Conservation (phyloP, 2,329 filamentous ascomycete genomes). For the Fusarium tuaranense region DNA sequence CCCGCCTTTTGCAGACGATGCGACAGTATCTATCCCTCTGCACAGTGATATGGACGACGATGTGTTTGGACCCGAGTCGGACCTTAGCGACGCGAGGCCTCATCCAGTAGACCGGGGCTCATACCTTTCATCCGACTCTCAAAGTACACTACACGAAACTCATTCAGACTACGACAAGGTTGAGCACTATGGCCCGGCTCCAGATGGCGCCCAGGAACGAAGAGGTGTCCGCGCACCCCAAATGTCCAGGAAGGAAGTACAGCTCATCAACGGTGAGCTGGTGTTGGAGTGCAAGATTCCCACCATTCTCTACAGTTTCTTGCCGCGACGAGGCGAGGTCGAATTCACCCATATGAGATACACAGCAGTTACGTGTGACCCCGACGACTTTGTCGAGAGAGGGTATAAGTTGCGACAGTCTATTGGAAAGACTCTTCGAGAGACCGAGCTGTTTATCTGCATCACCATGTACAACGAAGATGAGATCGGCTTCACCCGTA, state of each 20-base stretch:
- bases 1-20: constrained; percentile 71
- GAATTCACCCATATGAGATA: constrained; percentile 99
- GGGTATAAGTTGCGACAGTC: constrained; percentile 95
- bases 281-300: constrained; percentile 99
- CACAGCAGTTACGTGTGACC: constrained; percentile 97
- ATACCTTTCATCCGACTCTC: constrained; percentile 63
- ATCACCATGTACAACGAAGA: constrained; percentile 99
- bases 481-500: constrained; percentile 94
- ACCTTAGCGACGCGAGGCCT: constrained; percentile 64
- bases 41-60: constrained; percentile 71
- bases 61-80: constrained; percentile 75
- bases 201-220: constrained; percentile 86
- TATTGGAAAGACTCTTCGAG: constrained; percentile 83
- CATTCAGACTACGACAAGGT: constrained; percentile 63
- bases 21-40: constrained; percentile 79
- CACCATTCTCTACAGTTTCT: constrained; percentile 96
- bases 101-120: constrained; percentile 66
- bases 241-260: constrained; percentile 93
- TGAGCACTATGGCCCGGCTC: constrained; percentile 89
- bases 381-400: constrained; percentile 88
- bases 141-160: constrained; percentile 66
- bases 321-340: constrained; percentile 90
- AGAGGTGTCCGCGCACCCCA: constrained; percentile 88
- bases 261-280: constrained; percentile 96
- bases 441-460: constrained; percentile 96